Evolutionary conservation across 1,284 basidiomycete genomes (phyloP).

Genomic region (Rhodotorula glutinis): DNA sequence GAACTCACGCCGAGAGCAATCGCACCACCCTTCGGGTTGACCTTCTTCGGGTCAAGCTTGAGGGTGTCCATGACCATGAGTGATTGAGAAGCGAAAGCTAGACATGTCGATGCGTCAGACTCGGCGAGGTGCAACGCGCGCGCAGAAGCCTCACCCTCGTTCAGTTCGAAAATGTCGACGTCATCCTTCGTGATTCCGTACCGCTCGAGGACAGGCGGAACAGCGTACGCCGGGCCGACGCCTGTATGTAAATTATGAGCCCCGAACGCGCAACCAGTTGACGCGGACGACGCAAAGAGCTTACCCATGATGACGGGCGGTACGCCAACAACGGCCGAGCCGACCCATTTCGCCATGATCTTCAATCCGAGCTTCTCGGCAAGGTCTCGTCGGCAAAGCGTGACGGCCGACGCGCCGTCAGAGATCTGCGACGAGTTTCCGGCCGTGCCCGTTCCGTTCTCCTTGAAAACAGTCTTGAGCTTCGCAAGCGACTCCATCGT

Average conservation of each 20-base stretch:
- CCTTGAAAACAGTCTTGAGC: constrained; percentile 51
- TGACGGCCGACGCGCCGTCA: constrained; percentile 51
- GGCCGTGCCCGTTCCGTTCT: constrained; percentile 50
- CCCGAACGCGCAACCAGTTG: neutral
- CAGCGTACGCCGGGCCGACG: constrained; percentile 43
- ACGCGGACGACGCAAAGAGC: too few relatives aligned
- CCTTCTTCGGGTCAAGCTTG: constrained; percentile 47
- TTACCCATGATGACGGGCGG: constrained; percentile 46
- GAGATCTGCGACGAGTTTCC: constrained; percentile 52
- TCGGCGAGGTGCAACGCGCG: too few relatives aligned
- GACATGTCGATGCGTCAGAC: too few relatives aligned
- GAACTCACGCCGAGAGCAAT: constrained; percentile 48
- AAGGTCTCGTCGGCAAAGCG: constrained; percentile 48
- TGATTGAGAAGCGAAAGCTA: constrained; percentile 52
- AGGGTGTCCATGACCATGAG: constrained; percentile 49
- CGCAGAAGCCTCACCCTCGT: constrained; percentile 27
- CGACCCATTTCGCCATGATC: constrained; percentile 50
- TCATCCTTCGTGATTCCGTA: constrained; percentile 41
- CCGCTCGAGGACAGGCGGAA: constrained; percentile 37
- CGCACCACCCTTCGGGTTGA: constrained; percentile 51
- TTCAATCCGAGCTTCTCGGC: constrained; percentile 51
- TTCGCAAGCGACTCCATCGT: constrained; percentile 45
- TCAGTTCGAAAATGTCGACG: constrained; percentile 43
- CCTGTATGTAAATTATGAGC: constrained; percentile 22
- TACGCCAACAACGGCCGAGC: constrained; percentile 48